Evolutionary conservation across 768 basidiomycete genomes (phyloP).

Genomic region (Pisolithus sp.): DNA sequence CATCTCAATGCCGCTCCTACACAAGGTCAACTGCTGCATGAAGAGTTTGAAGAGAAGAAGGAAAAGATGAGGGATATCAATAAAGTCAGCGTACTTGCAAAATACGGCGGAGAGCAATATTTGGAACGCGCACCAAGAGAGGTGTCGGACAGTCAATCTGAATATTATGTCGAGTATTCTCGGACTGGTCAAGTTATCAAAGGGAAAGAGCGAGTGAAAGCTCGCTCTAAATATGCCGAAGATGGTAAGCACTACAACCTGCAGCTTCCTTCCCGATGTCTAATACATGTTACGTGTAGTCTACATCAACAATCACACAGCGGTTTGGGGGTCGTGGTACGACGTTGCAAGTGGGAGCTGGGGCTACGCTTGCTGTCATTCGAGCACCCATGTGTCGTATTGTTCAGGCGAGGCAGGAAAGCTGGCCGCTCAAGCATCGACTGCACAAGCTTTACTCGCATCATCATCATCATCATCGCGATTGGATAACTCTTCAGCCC

Average conservation of each 20-base stretch:
- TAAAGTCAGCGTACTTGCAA: constrained; percentile 84
- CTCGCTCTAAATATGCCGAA: constrained; percentile 90
- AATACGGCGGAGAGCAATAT: constrained; percentile 93
- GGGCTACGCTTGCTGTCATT: constrained; percentile 97
- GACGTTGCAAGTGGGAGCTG: constrained; percentile 61
- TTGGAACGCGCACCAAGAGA: constrained; percentile 87
- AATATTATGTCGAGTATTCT: constrained; percentile 96
- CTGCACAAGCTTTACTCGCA: constrained; percentile 59
- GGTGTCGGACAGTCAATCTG: constrained; percentile 90
- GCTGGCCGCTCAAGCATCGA: constrained; percentile 69
- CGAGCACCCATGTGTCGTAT: constrained; percentile 77
- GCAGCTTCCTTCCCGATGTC: constrained; percentile 3
- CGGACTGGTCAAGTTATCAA: constrained; percentile 86
- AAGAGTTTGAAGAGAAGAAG: constrained; percentile 89
- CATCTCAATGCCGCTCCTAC: constrained; percentile 96
- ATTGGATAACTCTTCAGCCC: constrained; percentile 20
- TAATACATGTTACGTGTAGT: constrained; percentile 39
- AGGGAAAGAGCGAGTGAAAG: constrained; percentile 84
- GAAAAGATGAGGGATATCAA: constrained; percentile 83
- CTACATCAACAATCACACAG: constrained; percentile 85
- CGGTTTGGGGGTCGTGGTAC: constrained; percentile 98
- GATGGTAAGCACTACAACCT: constrained; percentile 58
- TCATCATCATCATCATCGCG: constrained; percentile 29
- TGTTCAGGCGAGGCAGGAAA: constrained; percentile 87
- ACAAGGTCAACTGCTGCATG: constrained; percentile 85